Evolutionary conservation across 1,139 yeast species (phyloP).

Genomic region (Arxiozyma slooffiae): DNA sequence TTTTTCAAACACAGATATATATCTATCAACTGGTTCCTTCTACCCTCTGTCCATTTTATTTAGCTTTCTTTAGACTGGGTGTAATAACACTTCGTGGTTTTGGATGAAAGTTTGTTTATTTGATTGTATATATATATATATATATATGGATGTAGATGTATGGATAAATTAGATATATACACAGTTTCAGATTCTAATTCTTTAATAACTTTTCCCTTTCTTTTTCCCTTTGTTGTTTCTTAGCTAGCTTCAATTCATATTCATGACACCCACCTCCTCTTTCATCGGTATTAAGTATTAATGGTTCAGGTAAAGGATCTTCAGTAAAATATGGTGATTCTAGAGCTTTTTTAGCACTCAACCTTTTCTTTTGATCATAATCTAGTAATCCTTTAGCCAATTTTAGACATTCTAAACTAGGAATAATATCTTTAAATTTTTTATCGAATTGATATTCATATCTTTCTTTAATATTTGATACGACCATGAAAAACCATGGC

Average conservation of each 20-base stretch:
- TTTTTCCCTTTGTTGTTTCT: constrained; percentile 54
- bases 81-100: background rate
- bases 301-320: constrained; percentile 54
- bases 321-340: constrained; percentile 60
- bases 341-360: constrained; percentile 54
- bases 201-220: constrained; percentile 6
- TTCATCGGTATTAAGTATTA: constrained; percentile 46
- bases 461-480: constrained; percentile 38
- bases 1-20: too few relatives aligned
- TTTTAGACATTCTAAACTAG: constrained; percentile 50
- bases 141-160: background rate
- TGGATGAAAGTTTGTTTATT: background rate
- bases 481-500: constrained; percentile 88
- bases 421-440: constrained; percentile 36
- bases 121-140: background rate
- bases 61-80: background rate
- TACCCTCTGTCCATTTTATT: background rate
- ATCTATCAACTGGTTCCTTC: too few relatives aligned
- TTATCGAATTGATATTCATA: constrained; percentile 42
- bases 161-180: background rate
- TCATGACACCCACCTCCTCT: constrained; percentile 89
- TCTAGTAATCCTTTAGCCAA: constrained; percentile 54
- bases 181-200: constrained; percentile 1
- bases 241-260: constrained; percentile 59
- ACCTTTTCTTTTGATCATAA: constrained; percentile 59